These are phyloP conservation scores for Salpingoeca rosetta DNA, from an alignment of 78 protist species.

Conservation along the genomic window DNA sequence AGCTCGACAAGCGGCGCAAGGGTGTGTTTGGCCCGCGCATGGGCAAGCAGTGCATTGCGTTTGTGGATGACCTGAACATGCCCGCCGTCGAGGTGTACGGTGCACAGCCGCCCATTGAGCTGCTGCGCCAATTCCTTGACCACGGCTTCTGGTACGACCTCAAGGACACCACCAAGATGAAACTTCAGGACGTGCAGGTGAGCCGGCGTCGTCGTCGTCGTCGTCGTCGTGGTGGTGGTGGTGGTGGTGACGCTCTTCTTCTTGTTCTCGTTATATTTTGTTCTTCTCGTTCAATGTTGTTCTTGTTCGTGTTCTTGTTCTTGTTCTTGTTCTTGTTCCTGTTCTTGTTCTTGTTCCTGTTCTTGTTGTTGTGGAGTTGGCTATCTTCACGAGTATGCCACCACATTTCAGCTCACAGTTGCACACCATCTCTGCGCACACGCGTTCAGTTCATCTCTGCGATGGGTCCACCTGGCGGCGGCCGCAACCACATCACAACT, in stretches of 20 bases:
- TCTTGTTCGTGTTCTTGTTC: too few relatives aligned
- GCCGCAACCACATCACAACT: constrained; percentile 41
- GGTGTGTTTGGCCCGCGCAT: constrained; percentile 48
- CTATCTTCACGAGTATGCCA: too few relatives aligned
- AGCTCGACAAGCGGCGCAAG: constrained; percentile 51
- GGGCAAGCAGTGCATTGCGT: constrained; percentile 27
- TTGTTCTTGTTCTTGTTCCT: too few relatives aligned
- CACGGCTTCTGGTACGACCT: constrained; percentile 63
- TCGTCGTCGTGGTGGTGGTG: constrained; percentile 57
- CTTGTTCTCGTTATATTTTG: too few relatives aligned
- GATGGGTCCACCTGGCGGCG: constrained; percentile 86
- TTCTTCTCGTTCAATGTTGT: too few relatives aligned
- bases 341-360: too few relatives aligned
- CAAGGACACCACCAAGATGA: background rate
- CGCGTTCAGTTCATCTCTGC: constrained; percentile 55
- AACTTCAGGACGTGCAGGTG: constrained; percentile 43
- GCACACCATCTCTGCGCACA: too few relatives aligned
- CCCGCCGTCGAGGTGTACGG: constrained; percentile 43
- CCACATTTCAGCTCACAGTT: constrained; percentile 67
- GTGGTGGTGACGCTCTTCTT: constrained; percentile 72
- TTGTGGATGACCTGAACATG: constrained; percentile 74
- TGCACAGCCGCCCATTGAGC: constrained; percentile 69
- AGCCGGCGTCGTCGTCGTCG: constrained; percentile 77
- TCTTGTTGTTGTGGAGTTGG: too few relatives aligned
- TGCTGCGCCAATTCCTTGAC: constrained; percentile 69